Evolutionary conservation across 2,329 filamentous ascomycete species (phyloP).

Genomic region (Esteya vermicola): DNA sequence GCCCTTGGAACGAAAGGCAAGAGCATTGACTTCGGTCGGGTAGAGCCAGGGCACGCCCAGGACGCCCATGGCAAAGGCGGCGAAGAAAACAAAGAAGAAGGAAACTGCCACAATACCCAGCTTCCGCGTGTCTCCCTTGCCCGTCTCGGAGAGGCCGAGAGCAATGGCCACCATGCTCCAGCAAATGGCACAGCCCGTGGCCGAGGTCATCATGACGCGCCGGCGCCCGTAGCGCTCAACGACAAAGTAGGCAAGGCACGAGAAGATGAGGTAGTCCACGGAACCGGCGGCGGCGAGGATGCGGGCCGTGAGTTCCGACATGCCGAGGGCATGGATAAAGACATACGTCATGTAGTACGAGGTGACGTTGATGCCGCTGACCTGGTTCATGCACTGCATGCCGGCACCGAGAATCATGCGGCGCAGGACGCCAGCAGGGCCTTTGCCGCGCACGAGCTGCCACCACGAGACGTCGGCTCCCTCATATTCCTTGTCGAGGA

Average conservation of each 20-base stretch:
- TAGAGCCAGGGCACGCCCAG: constrained; percentile 1
- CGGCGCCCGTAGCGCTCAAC: constrained; percentile 22
- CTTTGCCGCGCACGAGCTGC: background rate
- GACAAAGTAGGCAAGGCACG: constrained; percentile 10
- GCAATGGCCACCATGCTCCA: constrained; percentile 13
- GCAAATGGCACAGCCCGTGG: constrained; percentile 10
- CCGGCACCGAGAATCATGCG: constrained; percentile 1
- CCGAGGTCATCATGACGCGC: constrained; percentile 12
- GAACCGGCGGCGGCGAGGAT: constrained; percentile 30
- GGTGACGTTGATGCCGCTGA: constrained; percentile 1
- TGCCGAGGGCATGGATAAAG: constrained; percentile 23
- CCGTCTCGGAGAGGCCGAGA: constrained; percentile 9
- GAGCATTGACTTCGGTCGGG: constrained; percentile 20
- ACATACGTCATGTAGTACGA: constrained; percentile 19
- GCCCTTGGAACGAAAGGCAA: constrained; percentile 10
- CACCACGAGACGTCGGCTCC: background rate
- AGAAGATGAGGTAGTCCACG: constrained; percentile 18
- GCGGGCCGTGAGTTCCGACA: constrained; percentile 17
- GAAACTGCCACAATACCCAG: constrained; percentile 12
- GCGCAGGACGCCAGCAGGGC: background rate
- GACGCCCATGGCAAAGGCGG: constrained; percentile 1
- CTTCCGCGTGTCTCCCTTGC: constrained; percentile 7
- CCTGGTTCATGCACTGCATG: constrained; percentile 2
- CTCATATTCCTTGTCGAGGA: background rate
- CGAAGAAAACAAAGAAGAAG: constrained; percentile 17